Evolutionary conservation across 1,284 basidiomycete genomes (phyloP), one percentile per base, ranked within the genome.

Genomic region (Heterobasidion occidentale): DNA sequence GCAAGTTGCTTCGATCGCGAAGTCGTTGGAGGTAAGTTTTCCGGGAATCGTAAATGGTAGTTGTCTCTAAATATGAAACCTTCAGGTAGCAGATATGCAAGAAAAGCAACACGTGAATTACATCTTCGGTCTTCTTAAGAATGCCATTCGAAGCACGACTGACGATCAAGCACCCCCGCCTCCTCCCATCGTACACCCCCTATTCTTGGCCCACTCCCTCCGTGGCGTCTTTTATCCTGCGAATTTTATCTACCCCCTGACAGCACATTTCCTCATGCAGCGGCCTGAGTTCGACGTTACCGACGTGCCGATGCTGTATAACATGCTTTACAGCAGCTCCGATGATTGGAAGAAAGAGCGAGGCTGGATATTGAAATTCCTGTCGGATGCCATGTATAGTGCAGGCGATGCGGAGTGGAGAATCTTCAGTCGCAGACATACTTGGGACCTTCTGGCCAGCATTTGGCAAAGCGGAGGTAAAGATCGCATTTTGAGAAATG

Each of bases 261-360:
- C 87, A 1, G 84, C 88, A 4, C 80, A 86, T 5, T 94, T 94
- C 77, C 78, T 96, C 7, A 77, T 96, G 0, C 92, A 95, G 70
- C 80, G 93, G 27, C 86, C 91, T 0, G 75, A 79, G 47, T 72
- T 95, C 9, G 92, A 95, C 67, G 70, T 72, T 0, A 70, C 68
- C 6, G 93, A 96, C 65, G 88, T 95, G 1, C 94, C 94, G 0
- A 80, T 94, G 80, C 73, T 97, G 38, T 93, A 90, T 68, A 77
- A 78, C 11, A 86, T 94, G 82, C 75, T 98, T 2, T 96, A 94
- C 68, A 87, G 84, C 63, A 84, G 77, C 57, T 77, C 85, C 1
- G 84, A 86, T 47, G 86, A 90, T 35, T 91, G 89, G 84, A 88
- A 85, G 71, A 87, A 85, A 65, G 92, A 98, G 65, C 77, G 93